Percentiles rank a stretch among this genome's conserved stretches.
These are phyloP conservation scores for Allomyces arbusculus DNA, from an alignment of 192 early-diverging fungal species.

Conservation along the genomic window DNA sequence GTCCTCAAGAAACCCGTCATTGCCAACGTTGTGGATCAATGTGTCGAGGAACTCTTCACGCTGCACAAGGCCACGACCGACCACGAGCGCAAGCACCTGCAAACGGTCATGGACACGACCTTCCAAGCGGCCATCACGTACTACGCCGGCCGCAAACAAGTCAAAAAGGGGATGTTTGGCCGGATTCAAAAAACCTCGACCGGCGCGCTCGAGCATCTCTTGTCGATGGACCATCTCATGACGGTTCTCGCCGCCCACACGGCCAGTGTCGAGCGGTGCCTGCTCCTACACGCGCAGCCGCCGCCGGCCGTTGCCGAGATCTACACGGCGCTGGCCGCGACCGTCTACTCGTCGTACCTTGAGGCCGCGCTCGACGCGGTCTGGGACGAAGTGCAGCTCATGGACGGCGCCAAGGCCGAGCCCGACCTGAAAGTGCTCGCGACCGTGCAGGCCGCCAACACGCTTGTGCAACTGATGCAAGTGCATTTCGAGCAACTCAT, in stretches of 20 bases:
- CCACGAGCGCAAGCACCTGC: conserved; percentile 11
- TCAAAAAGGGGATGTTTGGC: neutral
- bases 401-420: conserved; percentile 20
- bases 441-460: conserved; percentile 39
- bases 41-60: conserved; percentile 16
- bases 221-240: neutral
- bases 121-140: conserved; percentile 15
- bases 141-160: neutral
- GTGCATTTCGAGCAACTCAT: conserved; percentile 56
- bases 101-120: conserved; percentile 15
- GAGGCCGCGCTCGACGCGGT: neutral
- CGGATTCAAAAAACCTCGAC: neutral
- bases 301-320: neutral
- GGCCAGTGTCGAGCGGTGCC: neutral
- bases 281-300: neutral
- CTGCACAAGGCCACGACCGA: conserved; percentile 9
- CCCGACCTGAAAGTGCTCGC: conserved; percentile 41
- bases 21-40: conserved; percentile 14
- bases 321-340: neutral
- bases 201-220: neutral
- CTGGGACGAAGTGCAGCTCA: neutral
- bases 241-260: neutral
- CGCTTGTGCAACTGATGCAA: conserved; percentile 56
- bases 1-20: conserved; percentile 15
- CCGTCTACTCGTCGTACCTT: neutral